Conservation (phyloP, 2,329 filamentous ascomycete species). For the Aspergillus viridinutans region DNA sequence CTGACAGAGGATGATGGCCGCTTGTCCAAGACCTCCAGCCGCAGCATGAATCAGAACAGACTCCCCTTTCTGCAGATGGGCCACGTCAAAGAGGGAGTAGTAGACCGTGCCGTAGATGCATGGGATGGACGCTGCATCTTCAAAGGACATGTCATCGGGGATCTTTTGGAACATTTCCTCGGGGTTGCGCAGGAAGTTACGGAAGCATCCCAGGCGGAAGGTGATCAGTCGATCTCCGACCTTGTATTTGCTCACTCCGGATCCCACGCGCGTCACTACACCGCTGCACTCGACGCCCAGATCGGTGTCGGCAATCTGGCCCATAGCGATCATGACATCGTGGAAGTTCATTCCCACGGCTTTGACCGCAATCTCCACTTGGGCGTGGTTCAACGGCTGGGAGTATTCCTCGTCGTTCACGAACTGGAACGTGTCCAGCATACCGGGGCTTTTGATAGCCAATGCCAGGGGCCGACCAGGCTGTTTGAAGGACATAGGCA, state of each 20-base stretch:
- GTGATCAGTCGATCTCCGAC: neutral
- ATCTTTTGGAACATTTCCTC: neutral
- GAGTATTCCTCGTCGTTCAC: neutral
- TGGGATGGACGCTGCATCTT: neutral
- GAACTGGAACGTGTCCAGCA: neutral
- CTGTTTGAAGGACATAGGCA: neutral
- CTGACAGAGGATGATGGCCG: constrained; percentile 21
- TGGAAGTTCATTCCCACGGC: neutral
- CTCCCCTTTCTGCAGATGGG: constrained; percentile 5
- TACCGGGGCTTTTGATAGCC: neutral
- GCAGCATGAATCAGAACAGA: constrained; percentile 23
- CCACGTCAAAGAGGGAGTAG: neutral
- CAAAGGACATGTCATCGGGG: neutral
- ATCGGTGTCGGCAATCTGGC: neutral
- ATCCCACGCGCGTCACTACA: neutral
- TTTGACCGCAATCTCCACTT: neutral
- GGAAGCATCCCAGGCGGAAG: neutral
- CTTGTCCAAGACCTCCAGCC: constrained; percentile 23
- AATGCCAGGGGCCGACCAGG: neutral
- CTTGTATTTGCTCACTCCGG: neutral
- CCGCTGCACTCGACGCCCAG: neutral
- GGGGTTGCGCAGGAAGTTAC: neutral
- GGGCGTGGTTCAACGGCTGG: neutral
- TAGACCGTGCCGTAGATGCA: neutral
- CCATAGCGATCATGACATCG: neutral